Base-by-base conservation (phyloP, 257 asterid species). In the Mentha longifolia region DNA sequence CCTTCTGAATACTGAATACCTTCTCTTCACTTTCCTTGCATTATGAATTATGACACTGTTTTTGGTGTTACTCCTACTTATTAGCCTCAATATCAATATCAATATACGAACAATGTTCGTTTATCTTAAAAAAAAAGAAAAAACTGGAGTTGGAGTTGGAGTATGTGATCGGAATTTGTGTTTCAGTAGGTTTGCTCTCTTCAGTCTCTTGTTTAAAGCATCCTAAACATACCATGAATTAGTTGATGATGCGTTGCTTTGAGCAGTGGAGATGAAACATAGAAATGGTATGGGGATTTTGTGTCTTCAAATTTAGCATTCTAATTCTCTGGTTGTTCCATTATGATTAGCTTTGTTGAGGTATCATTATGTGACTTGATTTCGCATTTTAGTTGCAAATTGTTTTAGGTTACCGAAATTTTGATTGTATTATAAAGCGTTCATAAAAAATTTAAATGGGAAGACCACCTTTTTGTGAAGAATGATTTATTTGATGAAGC, bases 1-100 rank as follows among this genome's bases (percentile, higher is more conserved):
- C 80, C 20, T 86, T 88, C 69, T 82, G 72, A 83, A 60, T 30
- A 1, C 20, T 62, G 3, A 5, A 39, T 49, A 35, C 47, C 10
- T 6, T 52, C 49, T 30, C 56, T 67, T 4, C 63, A 33, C 47
- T 49, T 41, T 50, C 47, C 62, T 30, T 65, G 46, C 63, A 66
- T 59, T 52, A 43, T 47, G 22, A 61, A 64, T 35, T 19, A 14
- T 42, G 11, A 9, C 14, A 10, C 13, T 42, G 13, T 3, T 11
- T 42, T 11, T 42, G 11, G 46, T 42, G 46, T 10, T 42, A 1
- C 13, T 42, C 51, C 8, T 13, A 46, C 51, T 46, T 46, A 13
- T 45, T 13, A 5, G 16, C 16, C 16, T 13, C 15, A 42, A 42
- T 3, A 42, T 28, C 28, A 25, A 25, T 25, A 25, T 25, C 31